Evolutionary conservation across 2,329 filamentous ascomycete genomes (phyloP), one percentile per base, ranked within the genome.

Genomic region (Phoma sp.): DNA sequence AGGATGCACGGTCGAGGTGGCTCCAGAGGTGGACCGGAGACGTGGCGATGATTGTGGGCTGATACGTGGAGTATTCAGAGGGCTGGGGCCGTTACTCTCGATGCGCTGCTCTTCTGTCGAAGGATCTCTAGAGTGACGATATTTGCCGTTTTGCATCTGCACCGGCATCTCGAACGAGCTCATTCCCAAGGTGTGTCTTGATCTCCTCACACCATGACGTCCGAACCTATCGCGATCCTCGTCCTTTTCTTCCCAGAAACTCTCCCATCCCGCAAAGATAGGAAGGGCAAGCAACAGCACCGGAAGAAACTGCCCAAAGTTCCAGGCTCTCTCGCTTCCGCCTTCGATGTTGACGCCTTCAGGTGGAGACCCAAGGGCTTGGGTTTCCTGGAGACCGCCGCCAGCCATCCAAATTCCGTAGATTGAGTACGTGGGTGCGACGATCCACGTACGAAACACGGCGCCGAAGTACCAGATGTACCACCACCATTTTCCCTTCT

Each of bases 261-360:
- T 69, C 49, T 73, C 70, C 70, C 70, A 71, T 6, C 69, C 70
- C 12, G 69, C 70, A 40, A 73, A 71, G 2, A 71, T 19, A 2
- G 70, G 70, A 36, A 73, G 44, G 13, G 65, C 70, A 15, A 73
- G 57, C n/a, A 73, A 33, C 12, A 73, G 43, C 5, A 72, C 60
- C 0, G 69, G 69, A 7, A 73, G 48, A 29, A 72, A 72, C 36
- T 71, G 70, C 1, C 70, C 70, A 46, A 72, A 72, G 6, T 65
- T 64, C 70, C 70, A 72, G 5, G 64, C 56, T 9, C 51, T 62
- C 44, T 72, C 70, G 29, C 51, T 62, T 3, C 68, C 70, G 0
- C 53, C 27, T 31, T 10, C 29, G 6, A 71, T 69, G 0, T 21
- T 36, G 2, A 71, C 63, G 12, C 54, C 57, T 12, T 12, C 2